Evolutionary conservation across 345 rosid genomes (phyloP).

Genomic region (Citrus glauca): DNA sequence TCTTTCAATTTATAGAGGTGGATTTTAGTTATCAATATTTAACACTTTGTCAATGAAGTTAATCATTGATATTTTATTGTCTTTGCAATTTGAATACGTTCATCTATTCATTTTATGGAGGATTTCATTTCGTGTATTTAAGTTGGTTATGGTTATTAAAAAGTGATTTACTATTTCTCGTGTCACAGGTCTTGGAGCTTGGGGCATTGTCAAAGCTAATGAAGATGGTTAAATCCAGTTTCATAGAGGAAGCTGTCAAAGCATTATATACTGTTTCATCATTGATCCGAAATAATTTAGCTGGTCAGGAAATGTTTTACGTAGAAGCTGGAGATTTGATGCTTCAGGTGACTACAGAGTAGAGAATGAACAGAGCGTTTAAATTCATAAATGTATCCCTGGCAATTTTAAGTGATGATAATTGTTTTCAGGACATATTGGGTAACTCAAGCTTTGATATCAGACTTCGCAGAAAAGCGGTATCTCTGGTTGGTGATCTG

Average conservation of each 20-base stretch:
- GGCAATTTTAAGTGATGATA: conserved; percentile 6
- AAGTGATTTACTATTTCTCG: conserved; percentile 4
- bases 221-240: conserved; percentile 65
- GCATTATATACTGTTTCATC: conserved; percentile 90
- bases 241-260: conserved; percentile 76
- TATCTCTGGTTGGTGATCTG: conserved; percentile 71
- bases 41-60: not conserved
- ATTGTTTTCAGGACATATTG: conserved; percentile 54
- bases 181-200: conserved; percentile 63
- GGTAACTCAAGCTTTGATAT: conserved; percentile 52
- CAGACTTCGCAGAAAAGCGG: conserved; percentile 72
- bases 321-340: conserved; percentile 74
- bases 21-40: not conserved
- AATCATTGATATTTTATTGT: not conserved
- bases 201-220: conserved; percentile 63
- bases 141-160: not conserved
- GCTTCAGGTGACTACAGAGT: conserved; percentile 60
- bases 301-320: conserved; percentile 72
- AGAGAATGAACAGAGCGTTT: not conserved
- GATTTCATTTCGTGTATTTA: conserved; percentile 1
- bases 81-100: not conserved
- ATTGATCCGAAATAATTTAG: conserved; percentile 62
- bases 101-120: not conserved
- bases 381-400: not conserved
- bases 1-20: not conserved